These are phyloP conservation scores for Globisporangium abappressorium DNA, from an alignment of 352 stramenopile species.

Conservation along the genomic window DNA sequence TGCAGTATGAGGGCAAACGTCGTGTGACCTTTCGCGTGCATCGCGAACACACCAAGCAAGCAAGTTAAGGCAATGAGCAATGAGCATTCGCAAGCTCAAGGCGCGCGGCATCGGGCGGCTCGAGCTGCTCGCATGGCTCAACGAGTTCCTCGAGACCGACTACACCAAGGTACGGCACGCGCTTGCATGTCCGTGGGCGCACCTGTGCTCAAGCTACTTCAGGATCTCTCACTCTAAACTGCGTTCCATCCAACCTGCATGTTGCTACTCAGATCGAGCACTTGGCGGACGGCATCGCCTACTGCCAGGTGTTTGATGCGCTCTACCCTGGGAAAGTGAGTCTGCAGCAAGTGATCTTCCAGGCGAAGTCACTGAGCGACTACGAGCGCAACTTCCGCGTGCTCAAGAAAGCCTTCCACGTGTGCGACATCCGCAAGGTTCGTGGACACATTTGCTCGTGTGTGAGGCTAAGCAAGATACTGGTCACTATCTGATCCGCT, in stretches of 20 bases:
- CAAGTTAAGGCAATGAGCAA: constrained; percentile 10
- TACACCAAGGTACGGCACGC: constrained; percentile 60
- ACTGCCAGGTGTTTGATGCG: constrained; percentile 73
- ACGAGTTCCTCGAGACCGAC: constrained; percentile 78
- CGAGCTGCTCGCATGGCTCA: constrained; percentile 77
- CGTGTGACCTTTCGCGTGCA: background rate
- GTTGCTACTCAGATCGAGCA: constrained; percentile 47
- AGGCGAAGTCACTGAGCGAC: constrained; percentile 42
- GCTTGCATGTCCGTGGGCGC: background rate
- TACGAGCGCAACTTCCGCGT: constrained; percentile 68
- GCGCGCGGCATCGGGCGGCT: constrained; percentile 68
- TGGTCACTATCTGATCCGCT: too few relatives aligned
- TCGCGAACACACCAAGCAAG: background rate
- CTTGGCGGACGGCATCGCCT: constrained; percentile 74
- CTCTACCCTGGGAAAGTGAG: constrained; percentile 67
- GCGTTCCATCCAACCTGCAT: background rate
- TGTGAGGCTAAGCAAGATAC: background rate
- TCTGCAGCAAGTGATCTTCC: constrained; percentile 59
- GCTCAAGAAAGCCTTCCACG: constrained; percentile 49
- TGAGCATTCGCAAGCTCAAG: constrained; percentile 79
- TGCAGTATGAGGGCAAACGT: background rate
- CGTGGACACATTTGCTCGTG: background rate
- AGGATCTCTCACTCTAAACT: background rate
- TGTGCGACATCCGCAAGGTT: constrained; percentile 66
- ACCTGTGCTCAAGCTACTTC: background rate